Percentiles rank a stretch among this genome's conserved stretches.
phyloP scores from a whole-genome alignment of 768 basidiomycete species.

The Amanita molliuscula region DNA sequence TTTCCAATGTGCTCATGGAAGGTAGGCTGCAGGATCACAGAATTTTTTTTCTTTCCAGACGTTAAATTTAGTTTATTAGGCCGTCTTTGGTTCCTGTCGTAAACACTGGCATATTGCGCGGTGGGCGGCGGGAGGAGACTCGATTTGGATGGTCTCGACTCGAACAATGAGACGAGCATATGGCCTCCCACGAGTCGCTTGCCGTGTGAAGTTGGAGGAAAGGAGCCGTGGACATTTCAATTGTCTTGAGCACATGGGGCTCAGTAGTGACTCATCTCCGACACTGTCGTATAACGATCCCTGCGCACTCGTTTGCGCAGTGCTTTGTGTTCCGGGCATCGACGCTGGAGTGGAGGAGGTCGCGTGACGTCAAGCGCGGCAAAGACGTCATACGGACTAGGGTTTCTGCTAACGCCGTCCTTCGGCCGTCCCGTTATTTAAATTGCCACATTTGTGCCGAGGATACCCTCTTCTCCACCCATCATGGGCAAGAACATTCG shows the following conservation, averaged over 20 bases:
- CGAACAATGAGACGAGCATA: slow-evolving; percentile 2
- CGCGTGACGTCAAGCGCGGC: slow-evolving; percentile 18
- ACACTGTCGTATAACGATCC: too few relatives aligned
- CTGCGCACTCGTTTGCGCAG: too few relatives aligned
- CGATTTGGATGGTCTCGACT: slow-evolving; percentile 17
- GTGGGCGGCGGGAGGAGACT: slow-evolving; percentile 11
- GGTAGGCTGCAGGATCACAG: slow-evolving; percentile 30
- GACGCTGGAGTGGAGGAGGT: not conserved
- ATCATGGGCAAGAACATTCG: slow-evolving; percentile 40
- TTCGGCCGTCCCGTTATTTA: not conserved
- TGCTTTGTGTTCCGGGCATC: too few relatives aligned
- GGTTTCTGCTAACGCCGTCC: not conserved
- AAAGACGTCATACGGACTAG: slow-evolving; percentile 1
- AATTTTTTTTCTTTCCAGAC: not conserved
- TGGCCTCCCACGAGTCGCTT: slow-evolving; percentile 1
- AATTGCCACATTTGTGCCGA: not conserved
- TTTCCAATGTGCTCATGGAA: slow-evolving; percentile 95
- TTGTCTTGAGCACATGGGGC: not conserved
- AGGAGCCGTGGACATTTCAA: not conserved
- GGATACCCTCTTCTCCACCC: not conserved
- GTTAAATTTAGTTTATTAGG: slow-evolving; percentile 13
- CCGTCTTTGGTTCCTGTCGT: slow-evolving; percentile 28
- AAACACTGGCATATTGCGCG: not conserved
- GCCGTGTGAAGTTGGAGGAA: not conserved
- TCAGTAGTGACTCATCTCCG: not conserved